Conservation (phyloP, 306 rosid species). For the Cyamopsis tetragonoloba region DNA sequence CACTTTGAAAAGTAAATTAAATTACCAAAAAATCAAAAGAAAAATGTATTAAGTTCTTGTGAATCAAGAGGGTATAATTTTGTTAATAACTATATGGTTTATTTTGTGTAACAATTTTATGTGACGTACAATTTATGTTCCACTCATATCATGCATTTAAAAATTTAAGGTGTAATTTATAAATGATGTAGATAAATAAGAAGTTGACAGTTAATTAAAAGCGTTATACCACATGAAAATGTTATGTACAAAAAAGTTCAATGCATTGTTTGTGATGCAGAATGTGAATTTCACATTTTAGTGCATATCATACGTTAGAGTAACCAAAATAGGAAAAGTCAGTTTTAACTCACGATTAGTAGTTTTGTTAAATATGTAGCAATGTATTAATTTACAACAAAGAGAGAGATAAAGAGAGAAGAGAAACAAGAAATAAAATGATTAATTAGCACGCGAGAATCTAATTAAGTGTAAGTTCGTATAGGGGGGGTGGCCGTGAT, state of each 20-base stretch:
- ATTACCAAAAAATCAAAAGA: too few relatives aligned
- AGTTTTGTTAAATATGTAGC: neutral
- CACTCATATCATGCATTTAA: too few relatives aligned
- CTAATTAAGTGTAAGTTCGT: slow-evolving; percentile 57
- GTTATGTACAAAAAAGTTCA: too few relatives aligned
- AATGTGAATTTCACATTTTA: too few relatives aligned
- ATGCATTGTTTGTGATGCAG: neutral
- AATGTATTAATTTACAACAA: neutral
- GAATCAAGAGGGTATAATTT: neutral
- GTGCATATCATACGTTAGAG: neutral
- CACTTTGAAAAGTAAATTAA: neutral
- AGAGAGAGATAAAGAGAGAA: neutral
- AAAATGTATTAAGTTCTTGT: too few relatives aligned
- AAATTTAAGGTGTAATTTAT: too few relatives aligned
- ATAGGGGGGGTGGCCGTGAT: slow-evolving; percentile 65
- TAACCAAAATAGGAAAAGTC: slow-evolving; percentile 4
- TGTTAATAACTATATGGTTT: neutral
- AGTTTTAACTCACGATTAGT: neutral
- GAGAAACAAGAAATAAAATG: slow-evolving; percentile 29
- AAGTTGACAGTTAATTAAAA: too few relatives aligned
- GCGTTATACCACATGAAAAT: too few relatives aligned
- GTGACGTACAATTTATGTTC: too few relatives aligned
- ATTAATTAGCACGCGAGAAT: slow-evolving; percentile 43
- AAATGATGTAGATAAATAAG: too few relatives aligned
- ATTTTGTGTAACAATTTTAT: too few relatives aligned